A percentile compares a stretch with the other conserved stretches of the same genome.
phyloP scores from a whole-genome alignment of 2,329 filamentous ascomycete species.

The Ophiostoma sp. region DNA sequence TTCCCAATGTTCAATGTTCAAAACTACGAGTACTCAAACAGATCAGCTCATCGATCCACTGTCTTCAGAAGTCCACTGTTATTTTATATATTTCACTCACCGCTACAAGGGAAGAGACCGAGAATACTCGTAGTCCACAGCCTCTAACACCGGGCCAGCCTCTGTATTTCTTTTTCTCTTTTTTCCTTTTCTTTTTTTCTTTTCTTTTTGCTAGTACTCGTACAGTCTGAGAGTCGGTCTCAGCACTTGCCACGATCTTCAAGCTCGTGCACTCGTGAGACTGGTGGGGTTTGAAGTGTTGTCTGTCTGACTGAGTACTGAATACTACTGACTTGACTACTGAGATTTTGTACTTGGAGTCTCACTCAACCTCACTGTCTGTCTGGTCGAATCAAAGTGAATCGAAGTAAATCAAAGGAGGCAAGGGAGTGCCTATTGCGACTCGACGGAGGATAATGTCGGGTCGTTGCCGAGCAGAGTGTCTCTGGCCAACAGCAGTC shows the following conservation, averaged over 20 bases:
- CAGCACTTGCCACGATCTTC: slow-evolving; percentile 1
- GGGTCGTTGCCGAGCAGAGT: neutral
- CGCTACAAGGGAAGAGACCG: slow-evolving; percentile 8
- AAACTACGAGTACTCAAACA: neutral
- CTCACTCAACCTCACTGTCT: neutral
- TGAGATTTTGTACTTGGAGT: neutral
- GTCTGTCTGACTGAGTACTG: neutral
- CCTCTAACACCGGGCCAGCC: neutral
- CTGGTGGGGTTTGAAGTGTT: neutral
- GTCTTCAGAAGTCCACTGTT: neutral
- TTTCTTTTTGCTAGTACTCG: neutral
- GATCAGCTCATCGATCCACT: neutral
- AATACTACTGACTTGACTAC: neutral
- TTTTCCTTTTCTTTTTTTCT: neutral
- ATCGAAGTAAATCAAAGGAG: neutral
- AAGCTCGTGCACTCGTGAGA: slow-evolving; percentile 9
- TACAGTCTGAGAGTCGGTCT: neutral
- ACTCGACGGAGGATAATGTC: too few relatives aligned
- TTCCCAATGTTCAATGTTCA: neutral
- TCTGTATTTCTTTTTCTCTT: neutral
- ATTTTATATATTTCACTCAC: slow-evolving; percentile 8
- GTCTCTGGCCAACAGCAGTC: too few relatives aligned
- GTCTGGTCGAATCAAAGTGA: neutral
- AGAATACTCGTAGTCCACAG: slow-evolving; percentile 1
- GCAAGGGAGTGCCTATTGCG: too few relatives aligned